Base-by-base conservation (phyloP, 345 rosid genomes). In the Gossypium raimondii region DNA sequence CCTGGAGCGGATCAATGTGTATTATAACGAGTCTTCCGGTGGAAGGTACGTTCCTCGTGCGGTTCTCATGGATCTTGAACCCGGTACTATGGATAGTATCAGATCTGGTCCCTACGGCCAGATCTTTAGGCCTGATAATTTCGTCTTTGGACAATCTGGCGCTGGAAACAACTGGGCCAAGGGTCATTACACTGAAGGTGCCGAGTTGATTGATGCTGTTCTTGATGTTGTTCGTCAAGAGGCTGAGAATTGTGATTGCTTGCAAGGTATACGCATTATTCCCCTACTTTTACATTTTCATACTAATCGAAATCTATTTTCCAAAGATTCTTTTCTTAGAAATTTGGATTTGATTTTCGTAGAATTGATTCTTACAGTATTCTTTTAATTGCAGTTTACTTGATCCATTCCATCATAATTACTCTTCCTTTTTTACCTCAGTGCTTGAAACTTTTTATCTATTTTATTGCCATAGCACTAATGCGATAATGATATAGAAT, bases 31-130 rank as follows among this genome's bases (percentile, higher is more conserved):
- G 74, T 97, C 98, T 1, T 86, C 97, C 11, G 98, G 97, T 18
- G 97, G 97, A 12, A 73, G 97, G 73, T 94, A 92, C 78, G 98
- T 94, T 11, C 98, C 98, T 2, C 86, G 98, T 11, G 97, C 98
- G 7, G 98, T 94, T n/a, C 97, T 92, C 18, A 94, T 94, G 98
- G 98, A 94, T 86, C 98, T 94, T 45, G 98, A 94, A 81, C 98
- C 98, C 3, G 98, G 98, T 45, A 94, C 98, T 44, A 94, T 94
- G 98, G 97, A 94, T 61, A 90, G 96, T 76, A 94, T 94, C 84
- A 87, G 98, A 86, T 92, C 97, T 29, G 94, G 98, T 11, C 73
- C 78, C 14, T 66, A 55, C 7, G 78, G 78, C 17, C 78, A 75
- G 65, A 75, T 75, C 72, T 75, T 57, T 57, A 61, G 66, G 44